A percentile compares a stretch with the other conserved stretches of the same genome.
Evolutionary conservation across 2,329 filamentous ascomycete species (phyloP).

Genomic region (Nothopassalora personata): DNA sequence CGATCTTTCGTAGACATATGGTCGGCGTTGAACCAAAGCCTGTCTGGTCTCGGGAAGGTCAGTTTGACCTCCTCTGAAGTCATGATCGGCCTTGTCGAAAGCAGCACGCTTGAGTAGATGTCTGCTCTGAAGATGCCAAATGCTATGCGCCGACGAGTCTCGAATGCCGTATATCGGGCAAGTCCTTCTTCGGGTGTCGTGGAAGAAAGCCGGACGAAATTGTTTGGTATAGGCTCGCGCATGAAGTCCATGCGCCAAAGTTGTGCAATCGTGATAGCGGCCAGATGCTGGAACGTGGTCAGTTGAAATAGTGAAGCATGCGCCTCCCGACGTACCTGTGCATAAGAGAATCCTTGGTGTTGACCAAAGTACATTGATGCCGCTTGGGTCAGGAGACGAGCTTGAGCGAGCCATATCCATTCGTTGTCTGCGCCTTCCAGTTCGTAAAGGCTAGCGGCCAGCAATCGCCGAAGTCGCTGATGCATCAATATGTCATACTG

Average conservation of each 20-base stretch:
- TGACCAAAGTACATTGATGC: conserved; percentile 18
- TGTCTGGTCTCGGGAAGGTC: conserved; percentile 10
- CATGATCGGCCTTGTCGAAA: conserved; percentile 13
- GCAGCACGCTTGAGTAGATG: conserved; percentile 13
- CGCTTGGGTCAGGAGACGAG: conserved; percentile 13
- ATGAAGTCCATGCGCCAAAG: conserved; percentile 16
- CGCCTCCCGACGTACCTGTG: conserved; percentile 2
- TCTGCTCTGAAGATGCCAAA: conserved; percentile 15
- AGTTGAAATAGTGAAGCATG: not conserved
- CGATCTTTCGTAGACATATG: not conserved
- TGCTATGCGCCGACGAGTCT: conserved; percentile 10
- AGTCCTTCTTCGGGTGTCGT: conserved; percentile 4
- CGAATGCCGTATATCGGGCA: conserved; percentile 4
- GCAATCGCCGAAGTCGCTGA: conserved; percentile 10
- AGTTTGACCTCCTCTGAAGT: conserved; percentile 17
- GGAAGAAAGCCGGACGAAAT: not conserved
- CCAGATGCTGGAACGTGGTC: conserved; percentile 6
- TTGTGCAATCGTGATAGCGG: conserved; percentile 15
- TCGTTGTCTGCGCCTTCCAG: conserved; percentile 12
- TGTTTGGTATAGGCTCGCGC: conserved; percentile 12
- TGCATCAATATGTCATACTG: conserved; percentile 16
- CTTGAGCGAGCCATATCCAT: conserved; percentile 14
- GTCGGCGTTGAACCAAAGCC: conserved; percentile 9
- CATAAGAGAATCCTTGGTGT: conserved; percentile 16
- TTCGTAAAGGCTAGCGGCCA: conserved; percentile 15